Conservation (phyloP, 179 eudicot genomes). For the Actinidia polygama region DNA sequence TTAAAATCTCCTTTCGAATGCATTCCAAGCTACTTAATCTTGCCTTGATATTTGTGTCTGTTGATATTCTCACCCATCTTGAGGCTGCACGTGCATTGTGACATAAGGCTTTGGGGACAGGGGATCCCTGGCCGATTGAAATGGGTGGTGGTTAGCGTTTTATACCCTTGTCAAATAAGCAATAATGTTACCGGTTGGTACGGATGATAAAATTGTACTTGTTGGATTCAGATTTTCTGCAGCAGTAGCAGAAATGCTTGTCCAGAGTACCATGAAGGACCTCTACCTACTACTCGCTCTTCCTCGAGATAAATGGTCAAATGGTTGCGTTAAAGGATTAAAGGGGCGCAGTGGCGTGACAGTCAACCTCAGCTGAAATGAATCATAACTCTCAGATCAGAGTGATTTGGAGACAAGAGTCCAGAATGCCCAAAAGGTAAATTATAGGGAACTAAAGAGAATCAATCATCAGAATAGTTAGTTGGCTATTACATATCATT, state of each 20-base stretch:
- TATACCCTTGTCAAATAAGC: neutral
- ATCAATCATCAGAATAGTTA: too few species aligned
- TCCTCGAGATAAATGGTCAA: constrained; percentile 81
- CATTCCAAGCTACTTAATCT: neutral
- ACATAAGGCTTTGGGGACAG: too few species aligned
- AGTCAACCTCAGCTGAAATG: constrained; percentile 72
- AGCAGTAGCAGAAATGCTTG: constrained; percentile 90
- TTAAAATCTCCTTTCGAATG: too few species aligned
- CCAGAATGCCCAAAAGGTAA: constrained; percentile 43
- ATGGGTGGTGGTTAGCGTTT: neutral
- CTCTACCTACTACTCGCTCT: constrained; percentile 83
- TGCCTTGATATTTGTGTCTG: too few species aligned
- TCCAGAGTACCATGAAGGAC: constrained; percentile 85
- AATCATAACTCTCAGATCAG: constrained; percentile 74
- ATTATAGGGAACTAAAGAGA: constrained; percentile 58
- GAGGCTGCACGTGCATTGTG: too few species aligned
- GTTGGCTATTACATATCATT: too few species aligned
- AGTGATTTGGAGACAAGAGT: constrained; percentile 58
- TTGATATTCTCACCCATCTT: too few species aligned
- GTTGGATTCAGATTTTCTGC: constrained; percentile 20
- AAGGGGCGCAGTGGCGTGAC: constrained; percentile 86
- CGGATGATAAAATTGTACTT: neutral
- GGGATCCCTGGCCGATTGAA: too few species aligned
- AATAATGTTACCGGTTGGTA: neutral
- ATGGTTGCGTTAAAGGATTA: constrained; percentile 84